phyloP scores from a whole-genome alignment of 2,329 filamentous ascomycete species.

The Dothistroma septosporum region DNA sequence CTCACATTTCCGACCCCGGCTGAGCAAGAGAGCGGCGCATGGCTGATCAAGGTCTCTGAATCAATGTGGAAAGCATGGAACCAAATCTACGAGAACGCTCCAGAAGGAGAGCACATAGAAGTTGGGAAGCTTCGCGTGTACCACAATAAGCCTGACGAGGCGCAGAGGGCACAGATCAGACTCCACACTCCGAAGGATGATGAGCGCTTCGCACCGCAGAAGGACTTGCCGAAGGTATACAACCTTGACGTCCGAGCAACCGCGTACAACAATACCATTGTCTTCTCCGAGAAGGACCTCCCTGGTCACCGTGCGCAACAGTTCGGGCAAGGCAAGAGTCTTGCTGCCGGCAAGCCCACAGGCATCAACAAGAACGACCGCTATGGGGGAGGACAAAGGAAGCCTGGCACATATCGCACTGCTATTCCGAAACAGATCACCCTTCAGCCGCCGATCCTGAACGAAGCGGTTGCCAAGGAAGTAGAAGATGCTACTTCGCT shows the following conservation, averaged over 20 bases:
- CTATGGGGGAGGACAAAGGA: constrained; percentile 17
- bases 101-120: constrained; percentile 54
- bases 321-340: constrained; percentile 18
- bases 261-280: constrained; percentile 75
- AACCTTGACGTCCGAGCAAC: constrained; percentile 66
- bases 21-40: constrained; percentile 37
- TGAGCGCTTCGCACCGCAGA: constrained; percentile 56
- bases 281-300: constrained; percentile 92
- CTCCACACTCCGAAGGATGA: constrained; percentile 51
- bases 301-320: constrained; percentile 51
- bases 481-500: constrained; percentile 68
- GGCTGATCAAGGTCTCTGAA: constrained; percentile 73
- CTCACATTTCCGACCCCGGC: constrained; percentile 26
- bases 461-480: constrained; percentile 69
- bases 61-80: constrained; percentile 78
- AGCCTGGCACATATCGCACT: constrained; percentile 29
- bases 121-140: constrained; percentile 66
- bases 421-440: constrained; percentile 66
- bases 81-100: constrained; percentile 66
- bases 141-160: constrained; percentile 20
- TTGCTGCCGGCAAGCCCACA: constrained; percentile 15
- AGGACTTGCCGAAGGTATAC: constrained; percentile 81
- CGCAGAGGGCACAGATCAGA: constrained; percentile 59
- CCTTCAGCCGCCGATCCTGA: constrained; percentile 66
- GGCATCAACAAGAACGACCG: constrained; percentile 23